Evolutionary conservation across 2,329 filamentous ascomycete species (phyloP), one percentile per base, ranked within the genome.

Genomic region (Pezicula carpinea): DNA sequence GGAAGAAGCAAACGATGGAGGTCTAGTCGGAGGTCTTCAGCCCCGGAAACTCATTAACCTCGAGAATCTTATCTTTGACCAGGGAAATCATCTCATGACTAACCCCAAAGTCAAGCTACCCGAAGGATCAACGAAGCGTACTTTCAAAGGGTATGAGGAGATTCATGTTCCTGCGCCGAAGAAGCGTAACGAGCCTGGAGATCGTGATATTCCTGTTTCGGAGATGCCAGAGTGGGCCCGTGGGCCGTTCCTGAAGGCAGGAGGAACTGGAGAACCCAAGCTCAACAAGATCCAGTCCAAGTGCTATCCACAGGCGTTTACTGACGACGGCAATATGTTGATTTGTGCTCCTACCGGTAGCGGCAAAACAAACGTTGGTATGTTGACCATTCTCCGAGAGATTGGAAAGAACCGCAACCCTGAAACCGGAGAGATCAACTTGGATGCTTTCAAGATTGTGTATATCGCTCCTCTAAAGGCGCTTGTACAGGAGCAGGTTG

Each of bases 1-100:
- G 33, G 64, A 70, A 38, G 79, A 86, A 51, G 65, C 72, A 18
- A 67, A 71, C 22, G 86, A 89, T 41, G 84, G 83, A 43, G 79
- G 80, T 44, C 72, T 96, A 17, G 77, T 90, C 26, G 89, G 91
- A 46, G 90, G 89, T 13, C 74, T 99, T 32, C 87, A 93, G 60
- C 93, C 95, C 2, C 84, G 84, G 56, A 89, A 88, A 63, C 72
- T 89, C 38, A 89, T 99, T 65, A 97, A 97, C 64, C 75, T 99
- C 43, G 92, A 99, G 48, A 97, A 97, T 60, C 80, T 99, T 29
- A 80, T 96, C 33, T 99, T 99, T 64, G 93, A 97, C 58, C 92
- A 97, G 68, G 93, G 93, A 44, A 99, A 97, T 61, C 93, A 99
- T 72, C 77, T 99, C 36, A 99, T 97, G 92, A 97, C 93, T n/a